phyloP scores from a whole-genome alignment of 2,329 filamentous ascomycete genomes.

The Xylariaceae sp. region DNA sequence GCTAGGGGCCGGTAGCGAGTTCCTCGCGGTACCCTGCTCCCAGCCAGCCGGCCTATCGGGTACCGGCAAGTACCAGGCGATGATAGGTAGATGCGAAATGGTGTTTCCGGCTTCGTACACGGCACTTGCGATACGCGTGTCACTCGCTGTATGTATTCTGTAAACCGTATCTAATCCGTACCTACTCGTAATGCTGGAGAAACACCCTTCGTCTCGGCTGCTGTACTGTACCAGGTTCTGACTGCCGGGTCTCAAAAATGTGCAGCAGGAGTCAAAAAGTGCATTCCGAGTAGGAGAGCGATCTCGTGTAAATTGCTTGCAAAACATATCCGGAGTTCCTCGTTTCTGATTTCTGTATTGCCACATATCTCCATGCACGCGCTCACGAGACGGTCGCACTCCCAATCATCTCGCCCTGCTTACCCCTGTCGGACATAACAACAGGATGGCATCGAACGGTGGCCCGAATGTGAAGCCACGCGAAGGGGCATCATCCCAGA shows the following conservation, averaged over 20 bases:
- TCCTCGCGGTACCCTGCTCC: too few species aligned
- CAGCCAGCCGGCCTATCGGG: too few species aligned
- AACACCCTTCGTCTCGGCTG: too few species aligned
- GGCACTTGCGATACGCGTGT: too few species aligned
- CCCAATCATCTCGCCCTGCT: neutral
- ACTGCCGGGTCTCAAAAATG: neutral
- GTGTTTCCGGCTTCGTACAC: too few species aligned
- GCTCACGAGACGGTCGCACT: neutral
- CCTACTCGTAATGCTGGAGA: too few species aligned
- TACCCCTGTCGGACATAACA: neutral
- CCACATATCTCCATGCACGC: neutral
- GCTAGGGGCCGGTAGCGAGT: too few species aligned
- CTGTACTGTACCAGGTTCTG: neutral
- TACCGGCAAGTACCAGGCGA: too few species aligned
- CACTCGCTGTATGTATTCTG: too few species aligned
- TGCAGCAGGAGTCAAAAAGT: neutral
- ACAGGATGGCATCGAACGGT: constrained; percentile 17
- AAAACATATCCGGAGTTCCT: neutral
- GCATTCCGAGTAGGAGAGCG: neutral
- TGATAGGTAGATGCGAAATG: too few species aligned
- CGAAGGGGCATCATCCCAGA: constrained; percentile 11
- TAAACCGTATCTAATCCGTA: too few species aligned
- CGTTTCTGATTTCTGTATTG: neutral
- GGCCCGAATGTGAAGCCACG: constrained; percentile 7
- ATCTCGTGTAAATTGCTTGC: neutral